A percentile compares a stretch with the other conserved stretches of the same genome.
Conservation (phyloP, 805 yeast species). For the Ogataea parapolymorpha region DNA sequence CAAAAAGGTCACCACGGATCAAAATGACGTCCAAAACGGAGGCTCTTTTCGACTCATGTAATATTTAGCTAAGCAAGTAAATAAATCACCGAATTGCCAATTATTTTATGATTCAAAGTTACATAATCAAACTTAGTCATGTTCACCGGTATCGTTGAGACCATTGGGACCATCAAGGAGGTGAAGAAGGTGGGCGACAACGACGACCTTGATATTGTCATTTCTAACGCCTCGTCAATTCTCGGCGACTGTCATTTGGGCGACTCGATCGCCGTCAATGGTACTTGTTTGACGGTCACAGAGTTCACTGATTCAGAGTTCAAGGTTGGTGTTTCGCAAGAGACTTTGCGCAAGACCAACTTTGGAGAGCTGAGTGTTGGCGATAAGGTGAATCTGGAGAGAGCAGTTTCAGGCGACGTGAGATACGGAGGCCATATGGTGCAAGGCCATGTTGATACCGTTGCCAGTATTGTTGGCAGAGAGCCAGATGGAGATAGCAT, state of each 20-base stretch:
- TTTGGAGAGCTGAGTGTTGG: slow-evolving; percentile 60
- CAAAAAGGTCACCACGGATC: too few relatives aligned
- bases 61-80: not conserved
- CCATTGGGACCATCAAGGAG: slow-evolving; percentile 60
- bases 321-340: slow-evolving; percentile 92
- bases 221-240: slow-evolving; percentile 58
- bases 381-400: slow-evolving; percentile 75
- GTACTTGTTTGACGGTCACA: slow-evolving; percentile 90
- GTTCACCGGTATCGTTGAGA: slow-evolving; percentile 95
- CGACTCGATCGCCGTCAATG: slow-evolving; percentile 88
- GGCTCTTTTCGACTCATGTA: not conserved
- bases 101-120: not conserved
- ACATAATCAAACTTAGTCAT: slow-evolving; percentile 34
- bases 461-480: slow-evolving; percentile 58
- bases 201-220: slow-evolving; percentile 65
- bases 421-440: slow-evolving; percentile 97
- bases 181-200: slow-evolving; percentile 45
- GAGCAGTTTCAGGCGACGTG: slow-evolving; percentile 79
- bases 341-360: slow-evolving; percentile 79
- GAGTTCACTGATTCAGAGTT: slow-evolving; percentile 60
- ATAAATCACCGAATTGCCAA: not conserved
- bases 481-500: slow-evolving; percentile 72
- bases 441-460: slow-evolving; percentile 95
- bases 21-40: too few relatives aligned
- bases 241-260: slow-evolving; percentile 85